phyloP scores from a whole-genome alignment of 768 basidiomycete genomes.

The Amanita rubescens region DNA sequence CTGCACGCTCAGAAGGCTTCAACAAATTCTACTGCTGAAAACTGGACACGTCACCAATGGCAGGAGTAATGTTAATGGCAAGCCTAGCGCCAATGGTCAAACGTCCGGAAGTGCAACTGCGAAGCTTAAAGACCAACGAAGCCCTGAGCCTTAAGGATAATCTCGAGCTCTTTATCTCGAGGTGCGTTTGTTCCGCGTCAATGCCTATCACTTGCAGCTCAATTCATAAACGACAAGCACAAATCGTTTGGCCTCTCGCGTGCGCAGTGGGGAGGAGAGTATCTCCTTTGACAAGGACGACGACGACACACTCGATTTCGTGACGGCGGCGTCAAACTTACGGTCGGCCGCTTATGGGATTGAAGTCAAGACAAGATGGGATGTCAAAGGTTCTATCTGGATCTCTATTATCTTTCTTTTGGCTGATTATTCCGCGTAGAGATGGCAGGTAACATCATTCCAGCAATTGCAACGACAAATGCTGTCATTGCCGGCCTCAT shows the following conservation, averaged over 20 bases:
- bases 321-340: constrained; percentile 90
- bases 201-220: neutral
- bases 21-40: constrained; percentile 13
- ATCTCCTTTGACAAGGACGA: constrained; percentile 98
- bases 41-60: constrained; percentile 11
- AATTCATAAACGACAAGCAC: constrained; percentile 43
- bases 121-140: constrained; percentile 75
- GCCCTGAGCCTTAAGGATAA: constrained; percentile 75
- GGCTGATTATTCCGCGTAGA: constrained; percentile 36
- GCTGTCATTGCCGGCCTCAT: constrained; percentile 94
- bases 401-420: neutral
- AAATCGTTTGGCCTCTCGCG: constrained; percentile 65
- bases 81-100: constrained; percentile 14
- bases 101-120: constrained; percentile 14
- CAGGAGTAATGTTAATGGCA: neutral
- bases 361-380: constrained; percentile 84
- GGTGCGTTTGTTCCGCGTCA: constrained; percentile 40
- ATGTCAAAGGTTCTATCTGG: constrained; percentile 73
- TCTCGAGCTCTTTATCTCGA: constrained; percentile 74
- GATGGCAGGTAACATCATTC: constrained; percentile 99
- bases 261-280: constrained; percentile 57
- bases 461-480: constrained; percentile 98
- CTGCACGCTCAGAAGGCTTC: constrained; percentile 24
- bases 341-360: constrained; percentile 90
- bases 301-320: constrained; percentile 94